A percentile compares a stretch with the other conserved stretches of the same genome.
These are phyloP conservation scores for Cystofilobasidium macerans DNA, from an alignment of 768 basidiomycete genomes.

Conservation along the genomic window DNA sequence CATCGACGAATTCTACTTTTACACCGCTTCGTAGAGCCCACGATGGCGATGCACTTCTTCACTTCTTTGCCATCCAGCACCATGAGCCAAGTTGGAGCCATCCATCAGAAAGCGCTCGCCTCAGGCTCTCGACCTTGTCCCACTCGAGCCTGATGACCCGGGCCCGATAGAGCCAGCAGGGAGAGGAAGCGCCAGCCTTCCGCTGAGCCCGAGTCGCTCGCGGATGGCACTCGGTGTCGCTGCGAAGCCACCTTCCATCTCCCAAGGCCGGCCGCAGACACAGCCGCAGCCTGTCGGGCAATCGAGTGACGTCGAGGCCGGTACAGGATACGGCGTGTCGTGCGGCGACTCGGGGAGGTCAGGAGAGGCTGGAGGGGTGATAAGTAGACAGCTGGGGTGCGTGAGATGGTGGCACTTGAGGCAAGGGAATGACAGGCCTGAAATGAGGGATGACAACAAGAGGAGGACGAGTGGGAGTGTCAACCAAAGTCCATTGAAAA, in stretches of 20 bases:
- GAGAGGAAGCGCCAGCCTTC: not conserved
- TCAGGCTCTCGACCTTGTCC: no score
- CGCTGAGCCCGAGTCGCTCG: conserved; percentile 1
- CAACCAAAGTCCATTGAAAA: no score
- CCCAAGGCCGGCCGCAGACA: not conserved
- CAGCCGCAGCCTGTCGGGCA: conserved; percentile 19
- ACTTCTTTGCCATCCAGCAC: no score
- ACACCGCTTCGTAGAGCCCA: not conserved
- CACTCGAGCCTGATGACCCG: no score
- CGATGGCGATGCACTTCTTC: no score
- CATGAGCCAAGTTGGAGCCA: no score
- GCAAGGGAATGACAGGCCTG: not conserved
- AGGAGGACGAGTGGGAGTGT: not conserved
- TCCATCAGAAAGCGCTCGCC: no score
- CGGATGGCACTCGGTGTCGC: not conserved
- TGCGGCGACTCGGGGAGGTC: no score
- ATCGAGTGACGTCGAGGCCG: not conserved
- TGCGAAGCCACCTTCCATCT: not conserved
- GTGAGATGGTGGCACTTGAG: conserved; percentile 9
- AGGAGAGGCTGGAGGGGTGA: no score
- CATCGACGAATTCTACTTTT: conserved; percentile 15
- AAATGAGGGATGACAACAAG: not conserved
- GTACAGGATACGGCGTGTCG: not conserved
- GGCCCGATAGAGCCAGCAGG: no score
- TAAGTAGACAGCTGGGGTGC: not conserved